Base-by-base conservation (phyloP, 257 asterid species). In the Scutellaria barbata region DNA sequence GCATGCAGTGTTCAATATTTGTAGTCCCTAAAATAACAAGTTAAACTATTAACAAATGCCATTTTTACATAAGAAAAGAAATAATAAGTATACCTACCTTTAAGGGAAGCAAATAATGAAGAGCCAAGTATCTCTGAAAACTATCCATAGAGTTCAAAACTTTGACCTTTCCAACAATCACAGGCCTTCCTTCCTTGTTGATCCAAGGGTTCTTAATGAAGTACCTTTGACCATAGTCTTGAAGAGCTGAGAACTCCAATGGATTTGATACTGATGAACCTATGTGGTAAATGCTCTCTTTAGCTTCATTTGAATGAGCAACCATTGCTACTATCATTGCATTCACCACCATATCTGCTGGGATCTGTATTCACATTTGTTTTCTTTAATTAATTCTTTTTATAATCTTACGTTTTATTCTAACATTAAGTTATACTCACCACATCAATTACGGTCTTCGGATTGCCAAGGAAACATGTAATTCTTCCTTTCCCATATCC, bases 281-380 rank as follows among this genome's bases (percentile, higher is more conserved):
- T 1, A 85, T 35, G 43, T 94, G 97, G 79, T 91, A 94, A 43
- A 94, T 88, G 63, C 52, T 82, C 71, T 76, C 81, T 1, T 50
- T 52, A 0, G 79, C 69, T 47, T 84, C 81, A 65, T 84, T 77
- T 30, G 92, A 85, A 70, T 85, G 83, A 5, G 85, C 96, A 12
- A 16, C 84, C 83, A 85, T 89, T 9, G 96, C 88, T n/a, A 69
- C 94, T 0, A 90, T 86, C 95, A 87, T 93, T 9, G 92, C 85
- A 47, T 93, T 90, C 83, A 93, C 95, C 83, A 93, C 98, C 98
- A 93, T 93, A 35, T 93, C 98, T 0, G 95, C 97, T 5, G 97
- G 98, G 39, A 93, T 89, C 98, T 90, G 89, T 76, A 66, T 60
- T 33, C 5, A 33, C 7, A 55, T 30, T 30, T 30, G 35, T 30